These are phyloP conservation scores for Aspergillus mulundensis DNA, from an alignment of 495 filamentous ascomycete species.

Conservation along the genomic window DNA sequence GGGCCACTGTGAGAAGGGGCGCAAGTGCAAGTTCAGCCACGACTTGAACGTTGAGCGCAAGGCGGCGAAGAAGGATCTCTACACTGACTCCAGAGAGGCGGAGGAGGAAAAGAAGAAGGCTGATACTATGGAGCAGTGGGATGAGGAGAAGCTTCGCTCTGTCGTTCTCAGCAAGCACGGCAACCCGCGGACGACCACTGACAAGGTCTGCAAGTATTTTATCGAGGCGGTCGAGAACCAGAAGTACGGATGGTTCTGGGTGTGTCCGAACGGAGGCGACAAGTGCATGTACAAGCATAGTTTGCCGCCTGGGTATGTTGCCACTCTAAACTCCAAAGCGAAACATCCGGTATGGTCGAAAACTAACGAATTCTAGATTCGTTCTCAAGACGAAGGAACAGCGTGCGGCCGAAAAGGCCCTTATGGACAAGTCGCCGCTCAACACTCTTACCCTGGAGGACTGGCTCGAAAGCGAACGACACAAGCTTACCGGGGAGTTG, in stretches of 20 bases:
- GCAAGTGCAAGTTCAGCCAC: slow-evolving; percentile 97
- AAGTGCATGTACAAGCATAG: slow-evolving; percentile 99
- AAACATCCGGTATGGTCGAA: background rate
- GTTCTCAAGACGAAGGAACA: slow-evolving; percentile 98
- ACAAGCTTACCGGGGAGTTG: slow-evolving; percentile 83
- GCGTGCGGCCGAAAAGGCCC: slow-evolving; percentile 90
- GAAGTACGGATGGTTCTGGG: slow-evolving; percentile 99
- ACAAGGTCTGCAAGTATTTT: slow-evolving; percentile 99
- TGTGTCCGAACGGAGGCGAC: slow-evolving; percentile 93
- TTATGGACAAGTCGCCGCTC: slow-evolving; percentile 92
- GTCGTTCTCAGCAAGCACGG: slow-evolving; percentile 95
- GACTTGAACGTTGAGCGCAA: slow-evolving; percentile 86
- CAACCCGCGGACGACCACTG: slow-evolving; percentile 91
- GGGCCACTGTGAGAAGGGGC: slow-evolving; percentile 94
- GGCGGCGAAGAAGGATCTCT: slow-evolving; percentile 85
- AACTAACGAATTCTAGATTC: slow-evolving; percentile 54
- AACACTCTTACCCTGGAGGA: slow-evolving; percentile 95
- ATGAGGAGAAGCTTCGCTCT: slow-evolving; percentile 88
- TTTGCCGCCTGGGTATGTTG: slow-evolving; percentile 80
- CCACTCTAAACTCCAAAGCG: too few relatives aligned
- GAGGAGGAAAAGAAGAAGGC: slow-evolving; percentile 78
- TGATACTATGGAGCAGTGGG: slow-evolving; percentile 94
- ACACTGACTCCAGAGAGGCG: slow-evolving; percentile 78
- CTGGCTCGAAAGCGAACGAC: slow-evolving; percentile 90
- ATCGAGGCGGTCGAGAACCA: slow-evolving; percentile 96